These are phyloP conservation scores for Speleostelium caveatum DNA, from an alignment of 78 protist species.

Conservation along the genomic window DNA sequence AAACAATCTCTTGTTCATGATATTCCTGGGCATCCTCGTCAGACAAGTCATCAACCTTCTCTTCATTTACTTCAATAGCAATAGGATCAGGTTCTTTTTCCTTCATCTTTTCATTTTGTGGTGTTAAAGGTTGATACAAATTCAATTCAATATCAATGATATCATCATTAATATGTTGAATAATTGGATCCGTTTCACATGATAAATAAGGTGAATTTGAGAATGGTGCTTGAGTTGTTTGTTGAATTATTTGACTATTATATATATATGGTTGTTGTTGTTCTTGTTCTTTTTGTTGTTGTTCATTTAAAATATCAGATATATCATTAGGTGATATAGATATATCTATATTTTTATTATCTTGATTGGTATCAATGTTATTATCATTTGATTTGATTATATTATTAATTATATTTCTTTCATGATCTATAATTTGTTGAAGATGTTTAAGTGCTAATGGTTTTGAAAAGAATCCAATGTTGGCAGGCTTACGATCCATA, in stretches of 20 bases:
- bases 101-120: background rate
- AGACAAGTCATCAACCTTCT: background rate
- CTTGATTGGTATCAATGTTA: background rate
- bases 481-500: constrained; percentile 11
- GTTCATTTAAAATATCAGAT: background rate
- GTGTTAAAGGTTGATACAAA: no score
- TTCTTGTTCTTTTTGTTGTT: background rate
- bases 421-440: constrained; percentile 25
- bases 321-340: background rate
- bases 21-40: constrained; percentile 16
- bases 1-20: constrained; percentile 1
- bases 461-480: constrained; percentile 55
- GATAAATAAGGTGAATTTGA: constrained; percentile 27
- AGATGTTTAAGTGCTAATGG: constrained; percentile 46
- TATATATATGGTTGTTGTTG: background rate
- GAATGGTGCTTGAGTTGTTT: constrained; percentile 3
- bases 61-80: background rate
- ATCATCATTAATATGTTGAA: background rate
- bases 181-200: background rate
- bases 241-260: background rate
- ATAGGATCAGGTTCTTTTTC: background rate
- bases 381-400: background rate
- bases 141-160: background rate
- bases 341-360: constrained; percentile 3
- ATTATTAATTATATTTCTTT: constrained; percentile 12